Evolutionary conservation across 176 grass and related monocot genomes (phyloP), one percentile per base, ranked within the genome.

Genomic region (Cocos nucifera): DNA sequence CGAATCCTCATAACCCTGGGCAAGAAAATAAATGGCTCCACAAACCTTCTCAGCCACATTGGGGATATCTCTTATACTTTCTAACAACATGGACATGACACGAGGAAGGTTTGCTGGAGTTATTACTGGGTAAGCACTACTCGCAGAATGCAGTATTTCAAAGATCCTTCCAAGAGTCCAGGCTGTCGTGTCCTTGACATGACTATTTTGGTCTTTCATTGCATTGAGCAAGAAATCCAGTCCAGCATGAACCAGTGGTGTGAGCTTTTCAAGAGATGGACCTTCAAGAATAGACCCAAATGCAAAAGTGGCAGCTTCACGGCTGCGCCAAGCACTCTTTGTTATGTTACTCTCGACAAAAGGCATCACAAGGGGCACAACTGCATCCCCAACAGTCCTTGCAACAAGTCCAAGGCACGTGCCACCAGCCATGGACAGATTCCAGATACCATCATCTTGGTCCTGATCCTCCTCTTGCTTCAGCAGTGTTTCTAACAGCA

Each of bases 261-360:
- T 61, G 25, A 95, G 83, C 66, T 89, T 84, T 57, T 89, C 85
- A 63, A 86, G 57, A 60, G 86, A 89, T 2, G 90, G 90, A 18
- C 90, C 90, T 78, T 95, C 90, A 71, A 95, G 86, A 59, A 95
- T 89, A 49, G 86, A 95, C 61, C 90, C 90, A 95, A 95, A 95
- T 64, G 90, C 90, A 86, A 84, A 95, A 53, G 83, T 89, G 50
- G 90, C 86, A 44, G 86, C 90, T 69, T 95, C 90, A 0, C 82
- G 90, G 67, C 57, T 67, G 49, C 51, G 69, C 90, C 86, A 95
- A 64, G 86, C 90, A 56, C 67, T 61, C 64, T 89, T 95, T 72
- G 80, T 79, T 60, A 86, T 89, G 71, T 95, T 95, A 35, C 51
- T 59, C 80, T 89, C 82, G 4, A 89, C 71, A 81, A 95, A 89